Base-by-base conservation (phyloP, 495 filamentous ascomycete species). In the Darksidea phi region DNA sequence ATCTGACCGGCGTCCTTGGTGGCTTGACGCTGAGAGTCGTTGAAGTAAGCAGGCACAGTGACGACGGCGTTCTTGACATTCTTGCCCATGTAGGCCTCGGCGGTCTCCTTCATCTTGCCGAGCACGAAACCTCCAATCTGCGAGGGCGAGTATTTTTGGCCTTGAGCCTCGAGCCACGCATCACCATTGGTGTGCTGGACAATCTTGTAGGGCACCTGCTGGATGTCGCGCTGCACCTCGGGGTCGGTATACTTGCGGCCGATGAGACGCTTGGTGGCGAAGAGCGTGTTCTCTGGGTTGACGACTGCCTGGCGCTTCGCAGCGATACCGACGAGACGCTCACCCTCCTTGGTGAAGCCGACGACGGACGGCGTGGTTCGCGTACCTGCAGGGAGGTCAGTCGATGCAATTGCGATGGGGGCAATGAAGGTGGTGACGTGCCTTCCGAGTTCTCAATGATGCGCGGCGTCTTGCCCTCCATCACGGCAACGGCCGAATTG, bases 231-330 rank as follows among this genome's bases (percentile, higher is more conserved):
- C 83, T 98, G 94, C 38, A 96, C 91, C 82, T 98, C 94, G 66
- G 82, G 72, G 73, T 98, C 94, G 73, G 87, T 94, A 82, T 91
- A 98, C 81, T 97, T 97, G 73, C 94, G 91, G 67, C 94, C 94
- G 74, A 98, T 98, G 74, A 98, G 86, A 85, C 94, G 91, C 87
- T 98, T 98, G 61, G 94, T 98, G 77, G 94, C 94, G 74, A 98
- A 98, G 49, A 98, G 86, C 48, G 94, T 98, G 79, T 98, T 97
- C 77, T 98, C 94, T 2, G 94, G 94, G 82, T 98, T 98, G 68
- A 98, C 95, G 68, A 97, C 95, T 49, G 94, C 94, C 78, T 98
- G 94, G 72, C 94, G 93, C 85, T 98, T 98, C 64, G 94, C 94
- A 49, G 94, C 90, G 67, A 97, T 91, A 88, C 94, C 94, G 66